Percentiles rank a stretch among this genome's conserved stretches.
Evolutionary conservation across 1,284 basidiomycete species (phyloP).

Genomic region (Sutorius eximius): DNA sequence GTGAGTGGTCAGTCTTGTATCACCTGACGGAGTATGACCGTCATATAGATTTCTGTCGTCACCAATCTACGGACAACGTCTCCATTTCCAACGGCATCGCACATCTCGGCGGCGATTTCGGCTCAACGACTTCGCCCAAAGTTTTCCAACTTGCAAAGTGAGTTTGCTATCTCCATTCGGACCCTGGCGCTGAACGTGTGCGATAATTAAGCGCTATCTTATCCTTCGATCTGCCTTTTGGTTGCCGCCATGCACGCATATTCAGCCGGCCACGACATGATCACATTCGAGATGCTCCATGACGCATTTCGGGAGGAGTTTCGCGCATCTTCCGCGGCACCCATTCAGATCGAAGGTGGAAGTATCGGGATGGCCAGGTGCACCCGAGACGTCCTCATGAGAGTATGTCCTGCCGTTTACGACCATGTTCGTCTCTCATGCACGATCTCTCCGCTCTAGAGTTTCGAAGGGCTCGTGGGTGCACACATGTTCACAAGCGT

Average conservation of each 20-base stretch:
- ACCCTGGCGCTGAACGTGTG: slow-evolving; percentile 5
- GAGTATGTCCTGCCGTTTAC: slow-evolving; percentile 44
- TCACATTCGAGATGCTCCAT: slow-evolving; percentile 80
- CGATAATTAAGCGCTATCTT: slow-evolving; percentile 53
- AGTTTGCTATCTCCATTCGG: slow-evolving; percentile 18
- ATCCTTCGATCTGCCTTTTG: slow-evolving; percentile 72
- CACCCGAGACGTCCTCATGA: slow-evolving; percentile 57
- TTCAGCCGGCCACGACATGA: slow-evolving; percentile 62
- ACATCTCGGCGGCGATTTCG: slow-evolving; percentile 42
- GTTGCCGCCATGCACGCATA: slow-evolving; percentile 66
- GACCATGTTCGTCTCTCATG: slow-evolving; percentile 6
- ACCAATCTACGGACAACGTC: slow-evolving; percentile 47
- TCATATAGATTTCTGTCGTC: slow-evolving; percentile 49
- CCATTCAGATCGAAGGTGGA: slow-evolving; percentile 69
- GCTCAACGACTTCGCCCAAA: slow-evolving; percentile 54
- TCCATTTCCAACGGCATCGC: slow-evolving; percentile 51
- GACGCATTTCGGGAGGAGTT: slow-evolving; percentile 68
- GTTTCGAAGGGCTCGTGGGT: slow-evolving; percentile 64
- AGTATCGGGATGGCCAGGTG: slow-evolving; percentile 74
- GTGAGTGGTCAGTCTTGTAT: slow-evolving; percentile 43
- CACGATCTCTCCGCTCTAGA: slow-evolving; percentile 40
- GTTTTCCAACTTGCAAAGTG: slow-evolving; percentile 54
- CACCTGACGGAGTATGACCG: slow-evolving; percentile 27
- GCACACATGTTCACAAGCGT: slow-evolving; percentile 52
- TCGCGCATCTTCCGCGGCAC: slow-evolving; percentile 64